A percentile compares a stretch with the other conserved stretches of the same genome.
phyloP scores from a whole-genome alignment of 768 basidiomycete genomes.

The Amanita exitialis region DNA sequence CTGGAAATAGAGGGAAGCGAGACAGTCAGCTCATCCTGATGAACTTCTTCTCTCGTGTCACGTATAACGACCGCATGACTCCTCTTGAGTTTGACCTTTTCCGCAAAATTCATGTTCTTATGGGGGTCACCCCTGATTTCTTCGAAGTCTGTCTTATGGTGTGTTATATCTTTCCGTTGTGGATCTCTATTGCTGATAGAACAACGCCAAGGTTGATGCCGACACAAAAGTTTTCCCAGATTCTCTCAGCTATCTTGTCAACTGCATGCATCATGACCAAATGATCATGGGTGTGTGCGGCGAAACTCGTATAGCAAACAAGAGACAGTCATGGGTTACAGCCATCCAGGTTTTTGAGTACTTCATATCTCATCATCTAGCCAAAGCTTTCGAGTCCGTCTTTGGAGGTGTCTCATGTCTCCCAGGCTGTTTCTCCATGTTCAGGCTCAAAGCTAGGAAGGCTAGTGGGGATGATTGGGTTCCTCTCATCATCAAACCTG shows the following conservation, averaged over 20 bases:
- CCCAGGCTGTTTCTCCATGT: slow-evolving; percentile 99
- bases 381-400: slow-evolving; percentile 97
- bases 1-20: slow-evolving; percentile 96
- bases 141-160: slow-evolving; percentile 98
- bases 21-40: slow-evolving; percentile 98
- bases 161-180: slow-evolving; percentile 14
- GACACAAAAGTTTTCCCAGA: slow-evolving; percentile 94
- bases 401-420: slow-evolving; percentile 99
- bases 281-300: slow-evolving; percentile 99
- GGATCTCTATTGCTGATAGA: background rate
- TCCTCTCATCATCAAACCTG: slow-evolving; percentile 91
- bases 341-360: slow-evolving; percentile 98
- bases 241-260: slow-evolving; percentile 85
- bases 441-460: slow-evolving; percentile 90
- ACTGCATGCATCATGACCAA: slow-evolving; percentile 97
- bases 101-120: slow-evolving; percentile 89
- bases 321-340: slow-evolving; percentile 96
- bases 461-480: slow-evolving; percentile 91
- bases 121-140: slow-evolving; percentile 99
- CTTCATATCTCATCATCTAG: slow-evolving; percentile 97
- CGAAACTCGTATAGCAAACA: slow-evolving; percentile 98
- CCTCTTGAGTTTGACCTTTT: slow-evolving; percentile 98
- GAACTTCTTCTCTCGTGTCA: slow-evolving; percentile 99
- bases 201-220: slow-evolving; percentile 78
- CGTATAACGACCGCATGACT: slow-evolving; percentile 98